Percentiles rank a stretch among this genome's conserved stretches.
Conservation (phyloP, 805 yeast genomes). For the Komagataella mondaviorum region DNA sequence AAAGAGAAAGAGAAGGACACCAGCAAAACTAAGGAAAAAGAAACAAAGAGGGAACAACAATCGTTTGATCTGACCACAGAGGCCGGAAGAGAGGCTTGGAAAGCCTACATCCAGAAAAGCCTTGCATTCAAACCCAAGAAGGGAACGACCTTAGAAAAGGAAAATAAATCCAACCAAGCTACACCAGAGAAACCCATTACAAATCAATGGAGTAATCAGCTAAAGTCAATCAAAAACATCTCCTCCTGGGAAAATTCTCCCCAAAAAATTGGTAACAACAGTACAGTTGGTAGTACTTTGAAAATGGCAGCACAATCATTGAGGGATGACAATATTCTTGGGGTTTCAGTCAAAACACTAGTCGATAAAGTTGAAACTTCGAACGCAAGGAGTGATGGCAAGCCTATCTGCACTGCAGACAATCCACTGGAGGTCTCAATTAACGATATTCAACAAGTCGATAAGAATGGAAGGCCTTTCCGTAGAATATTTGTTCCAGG, state of each 20-base stretch:
- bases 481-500: slow-evolving; percentile 33
- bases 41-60: slow-evolving; percentile 6
- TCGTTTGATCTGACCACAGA: slow-evolving; percentile 17
- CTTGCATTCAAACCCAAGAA: not conserved
- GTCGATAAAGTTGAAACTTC: not conserved
- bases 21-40: not conserved
- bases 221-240: not conserved
- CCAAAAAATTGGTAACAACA: not conserved
- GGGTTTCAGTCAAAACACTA: not conserved
- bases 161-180: not conserved
- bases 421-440: not conserved
- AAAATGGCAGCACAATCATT: not conserved
- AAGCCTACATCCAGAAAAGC: slow-evolving; percentile 9
- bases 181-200: not conserved
- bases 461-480: slow-evolving; percentile 24
- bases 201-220: not conserved
- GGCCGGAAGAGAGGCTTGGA: slow-evolving; percentile 16
- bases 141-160: not conserved
- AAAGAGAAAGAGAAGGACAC: not conserved
- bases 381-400: slow-evolving; percentile 3
- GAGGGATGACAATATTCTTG: not conserved
- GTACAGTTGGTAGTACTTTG: not conserved
- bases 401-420: slow-evolving; percentile 7
- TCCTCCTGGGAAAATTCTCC: not conserved
- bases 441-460: slow-evolving; percentile 7